Conservation (phyloP, 75 land plant genomes). For the Pseudotsuga menziesii region DNA sequence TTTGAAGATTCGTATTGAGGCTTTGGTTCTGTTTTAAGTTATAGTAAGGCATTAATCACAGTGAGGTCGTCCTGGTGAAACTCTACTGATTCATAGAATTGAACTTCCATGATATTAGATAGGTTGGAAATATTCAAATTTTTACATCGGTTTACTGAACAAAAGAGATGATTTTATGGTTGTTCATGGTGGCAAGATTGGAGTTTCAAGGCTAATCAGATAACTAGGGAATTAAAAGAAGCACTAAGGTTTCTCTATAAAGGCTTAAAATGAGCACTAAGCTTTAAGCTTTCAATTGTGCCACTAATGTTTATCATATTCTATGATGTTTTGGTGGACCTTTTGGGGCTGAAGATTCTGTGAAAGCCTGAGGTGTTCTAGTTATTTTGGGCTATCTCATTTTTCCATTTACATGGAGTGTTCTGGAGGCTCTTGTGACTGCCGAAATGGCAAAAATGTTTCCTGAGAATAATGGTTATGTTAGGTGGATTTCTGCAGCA, state of each 20-base stretch:
- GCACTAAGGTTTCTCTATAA: neutral
- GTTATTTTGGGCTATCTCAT: constrained; percentile 65
- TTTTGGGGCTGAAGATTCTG: constrained; percentile 67
- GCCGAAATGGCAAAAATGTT: constrained; percentile 77
- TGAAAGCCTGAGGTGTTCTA: constrained; percentile 67
- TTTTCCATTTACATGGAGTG: constrained; percentile 75
- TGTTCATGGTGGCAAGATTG: too few species aligned
- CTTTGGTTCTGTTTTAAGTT: too few species aligned
- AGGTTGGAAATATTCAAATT: too few species aligned
- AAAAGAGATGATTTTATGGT: too few species aligned
- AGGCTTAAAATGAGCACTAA: neutral
- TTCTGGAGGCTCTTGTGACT: constrained; percentile 77
- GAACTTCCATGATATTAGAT: too few species aligned
- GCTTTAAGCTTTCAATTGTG: constrained; percentile 40
- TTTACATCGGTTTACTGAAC: too few species aligned
- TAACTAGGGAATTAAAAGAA: neutral
- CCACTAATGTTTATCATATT: constrained; percentile 59
- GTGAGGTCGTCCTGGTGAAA: too few species aligned
- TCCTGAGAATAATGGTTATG: constrained; percentile 84
- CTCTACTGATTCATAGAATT: too few species aligned
- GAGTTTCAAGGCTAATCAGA: too few species aligned
- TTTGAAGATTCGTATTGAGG: too few species aligned
- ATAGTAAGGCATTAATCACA: too few species aligned
- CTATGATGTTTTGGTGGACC: constrained; percentile 73
- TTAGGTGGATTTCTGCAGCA: constrained; percentile 73